Evolutionary conservation across 257 asterid species (phyloP), one percentile per base, ranked within the genome.

Genomic region (Nicotiana obtusifolia): DNA sequence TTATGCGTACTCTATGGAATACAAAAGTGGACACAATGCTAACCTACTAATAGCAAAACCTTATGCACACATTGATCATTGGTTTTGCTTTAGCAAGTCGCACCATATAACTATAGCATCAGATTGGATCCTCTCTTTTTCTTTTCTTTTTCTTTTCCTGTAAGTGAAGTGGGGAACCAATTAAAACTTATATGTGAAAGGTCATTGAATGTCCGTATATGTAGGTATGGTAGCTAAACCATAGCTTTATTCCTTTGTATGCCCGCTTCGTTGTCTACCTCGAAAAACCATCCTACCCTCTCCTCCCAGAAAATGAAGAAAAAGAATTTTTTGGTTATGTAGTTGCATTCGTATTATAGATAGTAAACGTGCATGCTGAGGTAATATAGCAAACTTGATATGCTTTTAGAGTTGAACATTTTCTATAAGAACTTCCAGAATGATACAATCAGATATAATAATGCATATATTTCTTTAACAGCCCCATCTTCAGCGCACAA

Each of bases 401-500:
- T 47, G 62, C 79, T 60, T 73, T 73, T 24, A 73, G 79, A 73
- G 52, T 47, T 73, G 61, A 47, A 41, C 41, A 73, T 47, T 24
- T 73, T 64, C 41, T 80, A 24, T 62, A 64, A 19, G 78, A 80
- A 22, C 15, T 41, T 64, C 76, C 71, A 26, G 60, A 56, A 35
- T 76, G 76, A 71, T 64, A 61, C 73, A 54, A 77, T 71, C 59
- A 73, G 59, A 71, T 71, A 44, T 22, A 41, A 44, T 22, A 44
- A 71, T 69, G 22, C 19, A 33, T 53, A 75, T 83, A 68, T 80
- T 57, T 64, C 83, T 80, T 84, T 83, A 81, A 81, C 97, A 96
- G 99, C 99, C 99, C 79, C 99, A 96, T 89, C 92, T 96, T 81
- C 97, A 82, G 84, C 95, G 99, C 78, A 96, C 98, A 81, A 93